Evolutionary conservation across 2,329 filamentous ascomycete genomes (phyloP).

Genomic region (Ascochyta viciae-villosae): DNA sequence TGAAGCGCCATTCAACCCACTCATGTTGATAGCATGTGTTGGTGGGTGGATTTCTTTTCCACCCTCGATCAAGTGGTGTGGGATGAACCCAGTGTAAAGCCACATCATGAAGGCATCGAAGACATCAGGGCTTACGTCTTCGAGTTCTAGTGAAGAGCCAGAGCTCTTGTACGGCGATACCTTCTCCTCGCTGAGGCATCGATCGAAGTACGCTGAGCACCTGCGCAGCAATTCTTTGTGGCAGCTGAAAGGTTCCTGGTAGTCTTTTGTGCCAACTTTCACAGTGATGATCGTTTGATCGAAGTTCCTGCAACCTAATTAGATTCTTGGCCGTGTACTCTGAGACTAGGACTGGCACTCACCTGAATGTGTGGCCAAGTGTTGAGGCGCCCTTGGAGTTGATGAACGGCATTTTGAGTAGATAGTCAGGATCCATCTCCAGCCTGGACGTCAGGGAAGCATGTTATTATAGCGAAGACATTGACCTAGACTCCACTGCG

Average conservation of each 20-base stretch:
- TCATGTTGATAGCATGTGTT: constrained; percentile 36
- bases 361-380: constrained; percentile 47
- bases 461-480: constrained; percentile 8
- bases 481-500: constrained; percentile 1
- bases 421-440: constrained; percentile 42
- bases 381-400: constrained; percentile 40
- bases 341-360: background rate
- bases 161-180: constrained; percentile 43
- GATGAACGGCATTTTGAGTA: constrained; percentile 49
- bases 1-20: constrained; percentile 22
- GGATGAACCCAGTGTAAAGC: constrained; percentile 47
- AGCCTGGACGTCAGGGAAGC: constrained; percentile 6
- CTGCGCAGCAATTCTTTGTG: constrained; percentile 43
- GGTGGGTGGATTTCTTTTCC: constrained; percentile 41
- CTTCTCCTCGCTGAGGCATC: constrained; percentile 37
- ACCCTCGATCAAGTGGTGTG: constrained; percentile 47
- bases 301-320: constrained; percentile 39
- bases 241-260: constrained; percentile 45
- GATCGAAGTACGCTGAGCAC: constrained; percentile 45
- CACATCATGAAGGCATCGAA: constrained; percentile 49
- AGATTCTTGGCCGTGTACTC: constrained; percentile 9
- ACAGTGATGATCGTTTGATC: constrained; percentile 47
- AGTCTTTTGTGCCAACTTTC: constrained; percentile 41
- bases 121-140: constrained; percentile 46
- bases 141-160: constrained; percentile 37